Evolutionary conservation across 768 basidiomycete genomes (phyloP), one percentile per base, ranked within the genome.

Genomic region (Mycena amicta): DNA sequence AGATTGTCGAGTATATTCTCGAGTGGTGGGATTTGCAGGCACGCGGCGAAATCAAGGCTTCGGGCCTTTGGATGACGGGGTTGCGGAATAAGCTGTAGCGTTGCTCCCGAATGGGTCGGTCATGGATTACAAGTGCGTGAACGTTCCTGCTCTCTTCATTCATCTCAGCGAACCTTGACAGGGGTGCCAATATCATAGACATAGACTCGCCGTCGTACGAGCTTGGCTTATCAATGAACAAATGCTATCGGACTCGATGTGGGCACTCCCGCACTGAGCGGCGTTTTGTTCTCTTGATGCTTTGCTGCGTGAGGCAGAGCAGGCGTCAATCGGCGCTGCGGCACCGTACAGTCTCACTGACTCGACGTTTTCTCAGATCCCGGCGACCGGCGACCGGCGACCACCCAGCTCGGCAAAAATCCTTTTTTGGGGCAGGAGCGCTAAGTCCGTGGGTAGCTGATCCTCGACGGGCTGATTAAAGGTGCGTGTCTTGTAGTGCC

Each of bases 31-130:
- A 76, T 20, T 70, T 74, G 39, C 76, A 79, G 30, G 66, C 77
- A 55, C 72, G 71, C n/a, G 76, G 80, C 6, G 72, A 74, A 45
- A 69, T 90, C 46, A 76, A 71, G 59, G 85, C 56, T 53, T 64
- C 88, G 20, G 89, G 89, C 1, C 70, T 92, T 22, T 90, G 87
- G 81, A 73, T 80, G 61, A 80, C 84, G 25, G 85, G 81, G 1
- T 68, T 83, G 56, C 77, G 77, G 72, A 76, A 76, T 50, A 85
- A 76, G 67, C 67, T 84, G 23, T 84, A 66, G 47, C 23, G 43
- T 23, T 45, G 33, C 8, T 37, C 33, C 8, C 8, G 33, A 37
- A 37, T 37, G 33, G 33, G 33, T 8, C 18, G 8, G 33, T 8
- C 33, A 37, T 37, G 8, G 33, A 18, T 8, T 37, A 37, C 8